These are phyloP conservation scores for Lactarius pseudohatsudake DNA, from an alignment of 768 basidiomycete species.

Conservation along the genomic window DNA sequence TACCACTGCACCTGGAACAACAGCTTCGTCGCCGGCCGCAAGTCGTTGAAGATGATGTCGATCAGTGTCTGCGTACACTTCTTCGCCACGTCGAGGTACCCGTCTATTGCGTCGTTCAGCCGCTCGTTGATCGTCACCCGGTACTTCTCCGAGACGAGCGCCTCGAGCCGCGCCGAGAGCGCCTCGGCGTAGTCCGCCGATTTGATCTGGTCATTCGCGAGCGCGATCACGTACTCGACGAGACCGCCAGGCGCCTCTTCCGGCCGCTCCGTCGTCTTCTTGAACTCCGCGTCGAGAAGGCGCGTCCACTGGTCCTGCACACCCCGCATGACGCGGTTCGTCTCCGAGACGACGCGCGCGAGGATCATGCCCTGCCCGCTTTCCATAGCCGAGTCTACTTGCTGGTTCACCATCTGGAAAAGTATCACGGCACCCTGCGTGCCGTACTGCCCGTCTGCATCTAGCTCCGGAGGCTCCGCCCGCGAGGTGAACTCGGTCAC, in stretches of 20 bases:
- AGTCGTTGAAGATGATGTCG: conserved; percentile 91
- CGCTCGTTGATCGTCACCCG: conserved; percentile 75
- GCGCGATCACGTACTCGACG: conserved; percentile 93
- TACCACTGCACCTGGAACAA: conserved; percentile 90
- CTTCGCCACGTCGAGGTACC: conserved; percentile 97
- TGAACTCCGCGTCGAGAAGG: conserved; percentile 79
- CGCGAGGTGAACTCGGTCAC: conserved; percentile 79
- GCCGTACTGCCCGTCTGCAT: conserved; percentile 86
- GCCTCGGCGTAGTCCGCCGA: conserved; percentile 92
- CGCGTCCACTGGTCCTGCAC: conserved; percentile 89
- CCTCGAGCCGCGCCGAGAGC: conserved; percentile 80
- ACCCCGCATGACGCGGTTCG: conserved; percentile 83
- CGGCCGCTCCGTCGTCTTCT: conserved; percentile 83
- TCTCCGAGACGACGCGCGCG: conserved; percentile 84
- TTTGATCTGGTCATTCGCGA: conserved; percentile 97
- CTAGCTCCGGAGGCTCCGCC: conserved; percentile 82
- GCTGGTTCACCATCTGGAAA: conserved; percentile 98
- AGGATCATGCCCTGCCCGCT: conserved; percentile 95
- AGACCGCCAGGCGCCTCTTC: conserved; percentile 86
- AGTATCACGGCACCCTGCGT: conserved; percentile 89
- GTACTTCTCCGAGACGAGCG: conserved; percentile 93
- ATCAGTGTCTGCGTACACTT: conserved; percentile 94
- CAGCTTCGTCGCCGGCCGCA: conserved; percentile 81
- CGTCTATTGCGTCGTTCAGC: conserved; percentile 95
- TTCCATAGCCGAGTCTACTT: conserved; percentile 91